These are phyloP conservation scores for Parasitella parasitica DNA, from an alignment of 371 early-diverging fungal genomes.

Conservation along the genomic window DNA sequence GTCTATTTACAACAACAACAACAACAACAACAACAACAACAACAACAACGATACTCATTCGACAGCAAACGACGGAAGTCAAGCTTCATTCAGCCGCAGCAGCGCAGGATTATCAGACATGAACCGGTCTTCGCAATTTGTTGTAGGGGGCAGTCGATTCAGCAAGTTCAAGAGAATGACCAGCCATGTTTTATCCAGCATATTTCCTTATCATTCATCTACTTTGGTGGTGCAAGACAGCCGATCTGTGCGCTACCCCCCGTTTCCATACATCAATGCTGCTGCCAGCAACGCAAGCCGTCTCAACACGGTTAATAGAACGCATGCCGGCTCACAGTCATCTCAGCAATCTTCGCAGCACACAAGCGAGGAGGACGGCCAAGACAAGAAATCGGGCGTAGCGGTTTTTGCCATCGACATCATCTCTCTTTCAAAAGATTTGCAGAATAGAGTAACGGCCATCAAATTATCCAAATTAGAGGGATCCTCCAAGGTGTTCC, in stretches of 20 bases:
- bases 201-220: slow-evolving; percentile 25
- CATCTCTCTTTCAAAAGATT: slow-evolving; percentile 26
- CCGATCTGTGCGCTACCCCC: slow-evolving; percentile 12
- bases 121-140: slow-evolving; percentile 14
- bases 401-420: slow-evolving; percentile 42
- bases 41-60: neutral
- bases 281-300: neutral
- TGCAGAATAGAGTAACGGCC: slow-evolving; percentile 24
- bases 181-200: slow-evolving; percentile 23
- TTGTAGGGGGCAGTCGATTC: slow-evolving; percentile 1
- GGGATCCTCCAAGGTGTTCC: slow-evolving; percentile 47
- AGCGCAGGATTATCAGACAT: slow-evolving; percentile 17
- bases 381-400: slow-evolving; percentile 28
- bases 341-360: neutral
- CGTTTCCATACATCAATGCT: slow-evolving; percentile 11
- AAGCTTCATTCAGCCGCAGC: slow-evolving; percentile 16
- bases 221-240: slow-evolving; percentile 17
- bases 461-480: slow-evolving; percentile 35
- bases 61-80: slow-evolving; percentile 3
- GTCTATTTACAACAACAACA: neutral
- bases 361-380: neutral
- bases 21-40: neutral
- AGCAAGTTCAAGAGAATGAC: slow-evolving; percentile 26
- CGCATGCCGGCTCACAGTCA: neutral
- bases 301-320: neutral